Evolutionary conservation across 148 eudicot species (phyloP).

Genomic region (Pouteria glomerata): DNA sequence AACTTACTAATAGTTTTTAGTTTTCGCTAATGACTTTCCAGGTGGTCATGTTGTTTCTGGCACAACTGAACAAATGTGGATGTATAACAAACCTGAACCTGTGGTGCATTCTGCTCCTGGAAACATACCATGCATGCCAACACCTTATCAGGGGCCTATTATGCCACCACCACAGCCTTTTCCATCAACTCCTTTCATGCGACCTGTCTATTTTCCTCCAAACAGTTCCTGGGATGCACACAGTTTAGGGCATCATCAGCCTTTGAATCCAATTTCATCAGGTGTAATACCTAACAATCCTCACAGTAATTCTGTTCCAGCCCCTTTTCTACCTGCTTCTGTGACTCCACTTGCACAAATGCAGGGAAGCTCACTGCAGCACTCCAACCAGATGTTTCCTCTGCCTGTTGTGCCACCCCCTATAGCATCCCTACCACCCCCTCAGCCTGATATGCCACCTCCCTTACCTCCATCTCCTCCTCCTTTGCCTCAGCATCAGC

Average conservation of each 20-base stretch:
- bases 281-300: conserved; percentile 34
- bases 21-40: background rate
- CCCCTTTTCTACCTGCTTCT: conserved; percentile 70
- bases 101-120: conserved; percentile 41
- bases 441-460: conserved; percentile 45
- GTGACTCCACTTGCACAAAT: conserved; percentile 68
- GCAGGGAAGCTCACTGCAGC: conserved; percentile 49
- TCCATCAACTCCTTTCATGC: conserved; percentile 41
- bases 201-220: conserved; percentile 63
- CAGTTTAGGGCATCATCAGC: conserved; percentile 44
- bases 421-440: conserved; percentile 38
- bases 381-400: conserved; percentile 47
- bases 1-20: background rate
- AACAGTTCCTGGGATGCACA: conserved; percentile 66
- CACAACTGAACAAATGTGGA: conserved; percentile 53
- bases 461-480: conserved; percentile 62
- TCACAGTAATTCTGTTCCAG: conserved; percentile 42
- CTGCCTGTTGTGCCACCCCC: conserved; percentile 49
- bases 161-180: conserved; percentile 46
- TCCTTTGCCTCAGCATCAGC: conserved; percentile 41
- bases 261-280: conserved; percentile 33
- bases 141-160: conserved; percentile 43
- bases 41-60: conserved; percentile 31
- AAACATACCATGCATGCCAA: conserved; percentile 27
- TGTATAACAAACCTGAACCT: conserved; percentile 42